Base-by-base conservation (phyloP, 148 eudicot genomes). In the Talinum fruticosum region DNA sequence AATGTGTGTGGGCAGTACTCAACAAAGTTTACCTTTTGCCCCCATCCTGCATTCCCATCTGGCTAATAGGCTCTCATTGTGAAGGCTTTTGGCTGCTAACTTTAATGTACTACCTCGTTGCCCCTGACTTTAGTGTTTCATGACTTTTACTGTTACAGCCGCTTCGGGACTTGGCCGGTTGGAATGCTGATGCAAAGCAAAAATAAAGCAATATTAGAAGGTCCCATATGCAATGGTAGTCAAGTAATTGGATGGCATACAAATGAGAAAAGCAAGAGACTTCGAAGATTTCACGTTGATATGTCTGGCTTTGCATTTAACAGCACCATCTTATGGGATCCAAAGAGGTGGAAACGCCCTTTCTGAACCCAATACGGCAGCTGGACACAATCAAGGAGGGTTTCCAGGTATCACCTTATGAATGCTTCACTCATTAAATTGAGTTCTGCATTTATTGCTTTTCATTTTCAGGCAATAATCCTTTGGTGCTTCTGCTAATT, bases 221-320 rank as follows among this genome's bases (percentile, higher is more conserved):
- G 99, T 68, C 97, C 97, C 59, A 91, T 96, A 32, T 96, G 99
- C 84, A 90, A 89, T 74, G 92, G 88, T 65, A 91, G 87, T 78
- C 76, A 84, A 83, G 94, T 96, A 38, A 86, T 93, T 59, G 99
- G 99, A 47, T 96, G 99, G 99, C 92, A 96, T 79, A 96, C 99
- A n/a, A 96, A 96, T 80, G 97, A 96, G 89, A 96, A 96, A 87
- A 96, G 99, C 80, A 91, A 89, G 82, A 87, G 87, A 74, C 88
- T 96, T 15, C 92, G 97, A 38, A 90, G 99, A 85, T 96, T 96
- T 84, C 97, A 96, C 83, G 97, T 93, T 76, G 97, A 96, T 73
- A 93, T 96, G 97, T 93, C 99, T 7, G 99, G 99, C 74, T 96
- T 96, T 84, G 99, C 99, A 74, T 96, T 96, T 86, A 96, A 96